These are phyloP conservation scores for Saccharomyces paradoxus DNA, from an alignment of 805 yeast genomes.

Conservation along the genomic window DNA sequence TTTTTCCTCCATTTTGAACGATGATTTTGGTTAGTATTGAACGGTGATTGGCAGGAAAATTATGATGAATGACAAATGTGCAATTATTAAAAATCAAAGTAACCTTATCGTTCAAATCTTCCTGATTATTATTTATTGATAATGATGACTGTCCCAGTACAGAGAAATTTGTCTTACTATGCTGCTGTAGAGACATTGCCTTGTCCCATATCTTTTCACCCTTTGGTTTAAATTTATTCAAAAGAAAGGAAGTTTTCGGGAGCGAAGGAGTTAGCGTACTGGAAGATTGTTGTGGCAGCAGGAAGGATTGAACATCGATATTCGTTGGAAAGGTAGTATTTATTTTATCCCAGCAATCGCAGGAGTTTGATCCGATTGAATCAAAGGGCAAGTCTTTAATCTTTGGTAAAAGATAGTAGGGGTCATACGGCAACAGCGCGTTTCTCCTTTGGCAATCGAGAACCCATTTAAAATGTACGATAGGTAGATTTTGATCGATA, in stretches of 20 bases:
- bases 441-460: constrained; percentile 33
- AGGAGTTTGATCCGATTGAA: constrained; percentile 29
- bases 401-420: constrained; percentile 26
- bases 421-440: constrained; percentile 34
- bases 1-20: constrained; percentile 19
- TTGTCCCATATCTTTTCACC: constrained; percentile 26
- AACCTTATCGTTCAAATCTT: neutral
- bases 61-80: constrained; percentile 10
- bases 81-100: constrained; percentile 10
- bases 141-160: neutral
- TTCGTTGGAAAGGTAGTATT: neutral
- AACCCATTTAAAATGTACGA: constrained; percentile 40
- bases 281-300: neutral
- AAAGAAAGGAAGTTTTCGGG: constrained; percentile 4
- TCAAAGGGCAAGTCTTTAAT: constrained; percentile 15
- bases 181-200: constrained; percentile 12
- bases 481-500: constrained; percentile 31
- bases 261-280: neutral
- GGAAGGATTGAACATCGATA: neutral
- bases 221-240: constrained; percentile 21
- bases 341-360: constrained; percentile 21
- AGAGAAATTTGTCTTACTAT: constrained; percentile 2
- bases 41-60: constrained; percentile 14
- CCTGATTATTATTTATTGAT: neutral
- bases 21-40: constrained; percentile 20